Conservation (phyloP, 306 rosid genomes). For the Cucurbita maxima region DNA sequence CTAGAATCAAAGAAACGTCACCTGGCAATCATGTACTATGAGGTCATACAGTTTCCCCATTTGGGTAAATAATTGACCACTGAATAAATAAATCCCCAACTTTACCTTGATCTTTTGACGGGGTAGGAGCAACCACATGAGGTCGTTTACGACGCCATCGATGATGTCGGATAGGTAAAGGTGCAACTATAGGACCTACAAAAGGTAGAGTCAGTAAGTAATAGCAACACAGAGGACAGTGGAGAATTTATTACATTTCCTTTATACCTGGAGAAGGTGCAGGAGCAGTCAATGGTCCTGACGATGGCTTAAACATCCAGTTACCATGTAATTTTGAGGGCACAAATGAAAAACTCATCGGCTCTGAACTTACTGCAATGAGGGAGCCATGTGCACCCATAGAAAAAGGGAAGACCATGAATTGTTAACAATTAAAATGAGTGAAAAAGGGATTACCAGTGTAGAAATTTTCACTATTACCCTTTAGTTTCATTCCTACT, state of each 20-base stretch:
- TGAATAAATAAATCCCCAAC: not conserved
- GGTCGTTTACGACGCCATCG: constrained; percentile 22
- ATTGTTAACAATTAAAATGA: not conserved
- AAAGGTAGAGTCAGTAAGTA: constrained; percentile 11
- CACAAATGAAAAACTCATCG: constrained; percentile 27
- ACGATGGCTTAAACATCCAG: constrained; percentile 24
- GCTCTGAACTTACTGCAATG: constrained; percentile 44
- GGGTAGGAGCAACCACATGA: constrained; percentile 40
- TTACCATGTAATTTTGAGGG: constrained; percentile 19
- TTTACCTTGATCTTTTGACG: constrained; percentile 54
- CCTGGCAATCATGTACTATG: not conserved
- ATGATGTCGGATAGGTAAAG: constrained; percentile 20
- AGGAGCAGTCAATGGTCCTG: constrained; percentile 28
- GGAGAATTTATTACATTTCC: constrained; percentile 19
- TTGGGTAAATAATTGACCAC: not conserved
- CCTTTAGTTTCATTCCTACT: not conserved
- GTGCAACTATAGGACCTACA: constrained; percentile 32
- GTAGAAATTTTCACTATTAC: not conserved
- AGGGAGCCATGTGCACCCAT: not conserved
- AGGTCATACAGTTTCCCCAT: not conserved
- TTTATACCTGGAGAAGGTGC: constrained; percentile 42
- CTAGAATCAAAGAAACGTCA: not conserved
- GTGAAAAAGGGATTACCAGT: not conserved
- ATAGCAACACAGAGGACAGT: not conserved
- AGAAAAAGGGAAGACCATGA: not conserved